phyloP scores from a whole-genome alignment of 2,329 filamentous ascomycete species.

The Pleomassaria siparia region DNA sequence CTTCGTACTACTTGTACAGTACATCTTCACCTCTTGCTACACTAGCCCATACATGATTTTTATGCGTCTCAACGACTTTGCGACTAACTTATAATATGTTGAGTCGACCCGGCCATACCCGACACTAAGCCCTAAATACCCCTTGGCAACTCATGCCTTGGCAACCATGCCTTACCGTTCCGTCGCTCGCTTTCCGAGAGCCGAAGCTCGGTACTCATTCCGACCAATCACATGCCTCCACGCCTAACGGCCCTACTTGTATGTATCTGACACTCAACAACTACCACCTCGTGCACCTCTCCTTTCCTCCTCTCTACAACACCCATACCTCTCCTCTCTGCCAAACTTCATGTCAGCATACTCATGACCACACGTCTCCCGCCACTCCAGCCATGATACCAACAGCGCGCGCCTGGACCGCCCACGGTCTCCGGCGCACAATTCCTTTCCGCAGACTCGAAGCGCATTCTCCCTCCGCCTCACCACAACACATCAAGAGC shows the following conservation, averaged over 20 bases:
- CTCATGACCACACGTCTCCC: slow-evolving; percentile 12
- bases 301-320: background rate
- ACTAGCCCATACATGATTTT: too few relatives aligned
- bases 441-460: slow-evolving; percentile 5
- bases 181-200: slow-evolving; percentile 23
- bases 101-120: too few relatives aligned
- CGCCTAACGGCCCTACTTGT: too few relatives aligned
- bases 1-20: too few relatives aligned
- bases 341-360: background rate
- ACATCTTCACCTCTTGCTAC: too few relatives aligned
- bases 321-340: background rate
- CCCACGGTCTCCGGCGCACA: slow-evolving; percentile 26
- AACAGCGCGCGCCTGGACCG: slow-evolving; percentile 28
- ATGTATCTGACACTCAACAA: slow-evolving; percentile 13
- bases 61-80: too few relatives aligned
- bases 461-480: slow-evolving; percentile 8
- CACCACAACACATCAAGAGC: background rate
- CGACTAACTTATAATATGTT: too few relatives aligned
- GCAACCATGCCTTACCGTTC: too few relatives aligned
- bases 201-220: slow-evolving; percentile 22
- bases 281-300: slow-evolving; percentile 5
- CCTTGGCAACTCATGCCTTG: too few relatives aligned
- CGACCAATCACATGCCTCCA: slow-evolving; percentile 12
- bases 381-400: slow-evolving; percentile 31
- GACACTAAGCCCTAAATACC: too few relatives aligned